Evolutionary conservation across 257 asterid species (phyloP).

Genomic region (Scutellaria minor): DNA sequence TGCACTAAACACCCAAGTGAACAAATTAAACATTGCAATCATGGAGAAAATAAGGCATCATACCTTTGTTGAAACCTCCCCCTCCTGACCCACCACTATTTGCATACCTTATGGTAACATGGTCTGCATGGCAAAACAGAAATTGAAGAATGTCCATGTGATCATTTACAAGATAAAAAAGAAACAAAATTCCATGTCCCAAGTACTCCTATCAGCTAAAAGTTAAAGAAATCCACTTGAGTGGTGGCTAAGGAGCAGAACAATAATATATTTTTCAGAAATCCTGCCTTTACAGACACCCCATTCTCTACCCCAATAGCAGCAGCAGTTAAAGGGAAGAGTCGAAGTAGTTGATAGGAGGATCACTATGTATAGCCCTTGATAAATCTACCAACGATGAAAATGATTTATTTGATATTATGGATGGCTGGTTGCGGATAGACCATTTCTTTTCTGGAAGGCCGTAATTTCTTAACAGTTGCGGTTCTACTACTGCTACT

Average conservation of each 20-base stretch:
- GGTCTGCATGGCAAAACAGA: constrained; percentile 57
- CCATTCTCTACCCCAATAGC: background rate
- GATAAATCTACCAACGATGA: no score
- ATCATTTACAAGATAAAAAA: background rate
- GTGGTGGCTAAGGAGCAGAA: constrained; percentile 8
- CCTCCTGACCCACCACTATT: constrained; percentile 97
- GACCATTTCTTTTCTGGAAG: no score
- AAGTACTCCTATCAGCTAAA: constrained; percentile 7
- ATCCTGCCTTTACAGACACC: background rate
- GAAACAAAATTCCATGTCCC: constrained; percentile 11
- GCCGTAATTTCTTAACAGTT: no score
- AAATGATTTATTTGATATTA: no score
- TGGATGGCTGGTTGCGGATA: no score
- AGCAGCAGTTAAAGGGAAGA: constrained; percentile 3
- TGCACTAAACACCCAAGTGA: constrained; percentile 2
- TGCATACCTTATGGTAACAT: constrained; percentile 78
- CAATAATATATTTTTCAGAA: constrained; percentile 1
- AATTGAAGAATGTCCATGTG: constrained; percentile 17
- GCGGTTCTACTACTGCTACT: no score
- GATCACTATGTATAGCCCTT: no score
- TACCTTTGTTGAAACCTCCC: constrained; percentile 87
- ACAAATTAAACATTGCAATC: constrained; percentile 5
- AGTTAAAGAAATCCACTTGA: background rate
- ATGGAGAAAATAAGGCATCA: constrained; percentile 28
- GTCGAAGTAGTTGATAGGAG: no score